A percentile compares a stretch with the other conserved stretches of the same genome.
Evolutionary conservation across 2,329 filamentous ascomycete species (phyloP).

Genomic region (Penicillium decumbens): DNA sequence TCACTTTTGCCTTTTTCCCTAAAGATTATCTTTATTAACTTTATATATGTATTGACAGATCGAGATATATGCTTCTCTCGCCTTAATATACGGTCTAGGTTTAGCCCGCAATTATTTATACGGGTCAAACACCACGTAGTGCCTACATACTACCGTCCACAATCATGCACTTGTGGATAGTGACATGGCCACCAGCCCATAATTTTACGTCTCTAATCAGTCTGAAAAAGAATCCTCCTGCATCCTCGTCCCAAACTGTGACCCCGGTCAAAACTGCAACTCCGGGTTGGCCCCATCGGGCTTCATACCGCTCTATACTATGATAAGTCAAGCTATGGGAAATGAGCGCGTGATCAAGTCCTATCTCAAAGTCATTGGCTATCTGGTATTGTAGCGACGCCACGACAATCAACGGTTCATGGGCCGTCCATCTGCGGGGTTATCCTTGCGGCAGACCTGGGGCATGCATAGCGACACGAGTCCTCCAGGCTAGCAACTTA

Average conservation of each 20-base stretch:
- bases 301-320: neutral
- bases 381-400: constrained; percentile 7
- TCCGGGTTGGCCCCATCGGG: neutral
- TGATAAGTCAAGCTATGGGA: neutral
- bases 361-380: constrained; percentile 1
- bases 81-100: neutral
- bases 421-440: constrained; percentile 21
- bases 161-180: neutral
- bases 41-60: neutral
- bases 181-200: neutral
- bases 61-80: neutral
- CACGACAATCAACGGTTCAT: constrained; percentile 12
- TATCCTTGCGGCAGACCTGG: constrained; percentile 16
- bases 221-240: neutral
- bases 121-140: neutral
- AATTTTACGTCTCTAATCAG: neutral
- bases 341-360: neutral
- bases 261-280: neutral
- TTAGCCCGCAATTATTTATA: neutral
- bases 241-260: neutral
- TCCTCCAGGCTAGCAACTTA: neutral
- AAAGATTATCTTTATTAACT: neutral
- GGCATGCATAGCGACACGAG: constrained; percentile 17
- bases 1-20: neutral
- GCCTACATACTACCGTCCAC: neutral